These are phyloP conservation scores for Hypoxylon sp. DNA, from an alignment of 2,329 filamentous ascomycete species.

Conservation along the genomic window DNA sequence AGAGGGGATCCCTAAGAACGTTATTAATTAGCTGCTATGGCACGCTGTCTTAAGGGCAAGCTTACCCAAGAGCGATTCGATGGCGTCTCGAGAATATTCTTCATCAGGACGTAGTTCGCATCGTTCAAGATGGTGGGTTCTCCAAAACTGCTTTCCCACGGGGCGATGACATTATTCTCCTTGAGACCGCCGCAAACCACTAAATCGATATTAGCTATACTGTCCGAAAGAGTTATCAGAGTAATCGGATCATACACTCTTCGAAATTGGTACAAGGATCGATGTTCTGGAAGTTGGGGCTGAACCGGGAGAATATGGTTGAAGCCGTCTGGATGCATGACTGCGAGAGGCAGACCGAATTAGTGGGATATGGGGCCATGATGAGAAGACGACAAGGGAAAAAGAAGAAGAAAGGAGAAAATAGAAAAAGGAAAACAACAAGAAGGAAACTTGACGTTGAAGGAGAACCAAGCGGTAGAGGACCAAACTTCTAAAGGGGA, in stretches of 20 bases:
- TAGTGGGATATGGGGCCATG: constrained; percentile 25
- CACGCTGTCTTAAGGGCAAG: not conserved
- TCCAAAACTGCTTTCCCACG: not conserved
- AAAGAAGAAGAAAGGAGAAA: constrained; percentile 3
- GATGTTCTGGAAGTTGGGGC: constrained; percentile 30
- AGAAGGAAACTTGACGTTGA: constrained; percentile 18
- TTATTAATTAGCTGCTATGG: not conserved
- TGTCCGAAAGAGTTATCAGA: not conserved
- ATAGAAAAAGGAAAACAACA: constrained; percentile 7
- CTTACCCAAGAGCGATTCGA: constrained; percentile 17
- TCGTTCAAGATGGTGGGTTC: not conserved
- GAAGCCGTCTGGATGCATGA: constrained; percentile 27
- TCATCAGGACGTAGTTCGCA: constrained; percentile 27
- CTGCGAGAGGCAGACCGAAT: constrained; percentile 32
- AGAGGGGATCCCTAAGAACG: constrained; percentile 6
- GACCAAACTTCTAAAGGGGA: not conserved
- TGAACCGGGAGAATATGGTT: constrained; percentile 24
- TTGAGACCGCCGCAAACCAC: constrained; percentile 33
- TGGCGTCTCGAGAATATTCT: constrained; percentile 25
- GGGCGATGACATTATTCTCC: constrained; percentile 25
- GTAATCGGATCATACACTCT: constrained; percentile 19
- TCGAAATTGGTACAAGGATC: constrained; percentile 37
- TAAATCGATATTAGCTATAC: constrained; percentile 15
- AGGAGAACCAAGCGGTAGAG: constrained; percentile 23
- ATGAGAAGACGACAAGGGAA: constrained; percentile 6